phyloP scores from a whole-genome alignment of 208 protist species.

The Leishmania tropica region DNA sequence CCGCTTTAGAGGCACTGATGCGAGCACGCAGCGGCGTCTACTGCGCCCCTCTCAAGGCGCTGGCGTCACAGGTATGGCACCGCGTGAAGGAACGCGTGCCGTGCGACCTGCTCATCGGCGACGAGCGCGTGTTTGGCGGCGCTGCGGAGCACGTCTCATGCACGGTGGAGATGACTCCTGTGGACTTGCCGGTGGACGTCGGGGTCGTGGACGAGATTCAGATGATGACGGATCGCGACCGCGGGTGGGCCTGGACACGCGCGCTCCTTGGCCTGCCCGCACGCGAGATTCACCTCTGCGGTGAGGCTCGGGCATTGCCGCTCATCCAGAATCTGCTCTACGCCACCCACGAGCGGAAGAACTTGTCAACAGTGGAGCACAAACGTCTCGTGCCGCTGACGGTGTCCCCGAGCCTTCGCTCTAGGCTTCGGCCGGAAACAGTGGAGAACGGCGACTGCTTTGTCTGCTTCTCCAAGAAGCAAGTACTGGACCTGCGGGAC shows the following conservation, averaged over 20 bases:
- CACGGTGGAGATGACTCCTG: constrained; percentile 91
- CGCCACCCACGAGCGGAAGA: constrained; percentile 62
- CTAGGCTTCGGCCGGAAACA: constrained; percentile 25
- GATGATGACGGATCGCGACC: constrained; percentile 89
- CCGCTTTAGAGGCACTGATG: constrained; percentile 68
- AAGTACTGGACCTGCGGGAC: constrained; percentile 62
- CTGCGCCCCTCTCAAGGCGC: constrained; percentile 93
- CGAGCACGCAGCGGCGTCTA: constrained; percentile 86
- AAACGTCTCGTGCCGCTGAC: constrained; percentile 78
- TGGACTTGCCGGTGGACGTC: constrained; percentile 82
- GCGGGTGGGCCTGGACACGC: constrained; percentile 96
- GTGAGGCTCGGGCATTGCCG: constrained; percentile 72
- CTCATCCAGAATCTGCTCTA: constrained; percentile 76
- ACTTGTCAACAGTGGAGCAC: constrained; percentile 73
- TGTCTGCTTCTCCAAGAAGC: constrained; percentile 80
- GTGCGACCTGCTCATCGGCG: constrained; percentile 94
- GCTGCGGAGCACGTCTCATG: constrained; percentile 86
- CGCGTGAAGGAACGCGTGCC: constrained; percentile 74
- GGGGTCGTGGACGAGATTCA: constrained; percentile 96
- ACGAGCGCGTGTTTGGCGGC: constrained; percentile 81
- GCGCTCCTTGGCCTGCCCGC: constrained; percentile 92
- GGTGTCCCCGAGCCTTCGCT: constrained; percentile 40
- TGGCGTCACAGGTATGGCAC: constrained; percentile 93
- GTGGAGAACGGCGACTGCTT: constrained; percentile 89
- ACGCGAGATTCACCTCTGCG: constrained; percentile 92